These are phyloP conservation scores for Amaranthus palmeri DNA, from an alignment of 148 eudicot genomes.

Conservation along the genomic window DNA sequence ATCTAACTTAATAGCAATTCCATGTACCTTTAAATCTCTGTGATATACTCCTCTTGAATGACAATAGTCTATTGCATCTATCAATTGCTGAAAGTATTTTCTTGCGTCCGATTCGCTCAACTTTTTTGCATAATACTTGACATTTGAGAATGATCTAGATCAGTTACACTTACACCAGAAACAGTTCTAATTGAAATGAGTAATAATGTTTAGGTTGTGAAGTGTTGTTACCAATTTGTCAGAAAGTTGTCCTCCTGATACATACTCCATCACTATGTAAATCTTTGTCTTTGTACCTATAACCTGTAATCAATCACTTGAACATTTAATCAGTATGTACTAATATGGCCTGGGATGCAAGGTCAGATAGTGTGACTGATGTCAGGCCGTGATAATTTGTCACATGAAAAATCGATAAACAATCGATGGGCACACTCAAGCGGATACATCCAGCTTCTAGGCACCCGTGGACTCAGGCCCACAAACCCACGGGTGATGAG, in stretches of 20 bases:
- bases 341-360: too few species aligned
- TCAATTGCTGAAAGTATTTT: slow-evolving; percentile 47
- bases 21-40: slow-evolving; percentile 38
- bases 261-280: slow-evolving; percentile 54
- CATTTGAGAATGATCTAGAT: not conserved
- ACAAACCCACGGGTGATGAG: too few species aligned
- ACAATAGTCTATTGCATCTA: slow-evolving; percentile 46
- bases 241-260: slow-evolving; percentile 50
- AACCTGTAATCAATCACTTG: slow-evolving; percentile 28
- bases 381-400: too few species aligned
- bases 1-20: too few species aligned
- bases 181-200: too few species aligned
- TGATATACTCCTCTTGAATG: slow-evolving; percentile 44
- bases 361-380: too few species aligned
- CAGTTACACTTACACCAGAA: not conserved
- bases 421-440: too few species aligned
- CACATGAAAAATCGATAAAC: too few species aligned
- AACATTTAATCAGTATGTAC: too few species aligned
- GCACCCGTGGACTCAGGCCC: too few species aligned
- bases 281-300: slow-evolving; percentile 52
- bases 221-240: slow-evolving; percentile 41
- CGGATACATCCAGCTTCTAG: too few species aligned
- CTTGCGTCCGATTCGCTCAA: slow-evolving; percentile 39
- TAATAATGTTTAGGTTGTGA: not conserved
- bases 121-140: slow-evolving; percentile 32